These are phyloP conservation scores for Halophytophthora batemanensis DNA, from an alignment of 352 stramenopile genomes.

Conservation along the genomic window DNA sequence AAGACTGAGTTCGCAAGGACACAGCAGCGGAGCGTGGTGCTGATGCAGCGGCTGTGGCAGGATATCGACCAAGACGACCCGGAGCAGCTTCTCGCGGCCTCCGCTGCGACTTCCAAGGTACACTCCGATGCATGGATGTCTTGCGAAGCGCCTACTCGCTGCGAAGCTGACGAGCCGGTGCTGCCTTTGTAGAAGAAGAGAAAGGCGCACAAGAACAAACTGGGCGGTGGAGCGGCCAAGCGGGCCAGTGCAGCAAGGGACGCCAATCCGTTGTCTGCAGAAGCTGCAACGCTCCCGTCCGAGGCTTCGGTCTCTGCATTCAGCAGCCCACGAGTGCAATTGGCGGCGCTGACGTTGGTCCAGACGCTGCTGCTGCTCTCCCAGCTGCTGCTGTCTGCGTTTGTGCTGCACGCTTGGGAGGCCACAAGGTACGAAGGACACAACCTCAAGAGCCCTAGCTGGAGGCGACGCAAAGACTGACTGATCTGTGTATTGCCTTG, in stretches of 20 bases:
- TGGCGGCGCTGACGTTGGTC: conserved; percentile 24
- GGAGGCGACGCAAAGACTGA: not conserved
- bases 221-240: conserved; percentile 2
- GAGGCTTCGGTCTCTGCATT: conserved; percentile 6
- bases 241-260: not conserved
- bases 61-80: conserved; percentile 22
- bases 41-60: conserved; percentile 21
- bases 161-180: not conserved
- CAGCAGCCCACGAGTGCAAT: conserved; percentile 19
- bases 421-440: conserved; percentile 31
- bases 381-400: conserved; percentile 21
- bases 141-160: not conserved
- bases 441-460: not conserved
- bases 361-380: conserved; percentile 32
- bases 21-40: conserved; percentile 12
- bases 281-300: not conserved
- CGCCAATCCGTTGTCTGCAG: not conserved
- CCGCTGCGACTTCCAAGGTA: conserved; percentile 16
- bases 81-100: conserved; percentile 12
- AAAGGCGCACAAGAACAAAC: conserved; percentile 18
- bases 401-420: conserved; percentile 37
- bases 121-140: not conserved
- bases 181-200: conserved; percentile 17
- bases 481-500: not conserved
- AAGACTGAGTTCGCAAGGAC: conserved; percentile 13